A percentile compares a stretch with the other conserved stretches of the same genome.
These are phyloP conservation scores for Favolaschia claudopus DNA, from an alignment of 768 basidiomycete genomes.

Conservation along the genomic window DNA sequence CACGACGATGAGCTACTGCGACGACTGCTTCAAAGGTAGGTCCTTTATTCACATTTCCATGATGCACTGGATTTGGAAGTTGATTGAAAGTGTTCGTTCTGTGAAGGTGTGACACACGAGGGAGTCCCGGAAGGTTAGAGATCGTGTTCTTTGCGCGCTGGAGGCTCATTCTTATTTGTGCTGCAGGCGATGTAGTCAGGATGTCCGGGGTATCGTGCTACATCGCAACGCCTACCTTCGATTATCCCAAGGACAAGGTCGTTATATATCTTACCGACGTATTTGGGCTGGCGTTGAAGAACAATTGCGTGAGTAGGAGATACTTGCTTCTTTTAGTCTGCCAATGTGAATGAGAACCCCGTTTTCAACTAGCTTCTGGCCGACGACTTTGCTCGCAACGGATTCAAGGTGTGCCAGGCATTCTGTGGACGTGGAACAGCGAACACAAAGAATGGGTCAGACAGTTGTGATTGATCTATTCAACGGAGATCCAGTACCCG, in stretches of 20 bases:
- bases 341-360: not conserved
- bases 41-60: not conserved
- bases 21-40: conserved; percentile 35
- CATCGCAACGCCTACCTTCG: conserved; percentile 46
- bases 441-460: conserved; percentile 20
- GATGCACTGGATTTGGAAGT: too few relatives aligned
- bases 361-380: conserved; percentile 43
- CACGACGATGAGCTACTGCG: conserved; percentile 37
- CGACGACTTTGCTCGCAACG: conserved; percentile 52
- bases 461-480: conserved; percentile 25
- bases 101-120: conserved; percentile 32
- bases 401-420: conserved; percentile 38
- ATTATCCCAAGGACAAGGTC: conserved; percentile 49
- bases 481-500: conserved; percentile 25
- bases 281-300: conserved; percentile 42
- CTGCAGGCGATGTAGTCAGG: conserved; percentile 29
- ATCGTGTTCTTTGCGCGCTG: not conserved
- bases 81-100: too few relatives aligned
- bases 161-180: not conserved
- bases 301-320: conserved; percentile 35
- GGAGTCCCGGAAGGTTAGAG: conserved; percentile 24
- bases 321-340: not conserved
- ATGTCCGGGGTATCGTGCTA: conserved; percentile 49
- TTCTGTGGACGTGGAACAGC: conserved; percentile 27
- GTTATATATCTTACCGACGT: conserved; percentile 49